phyloP scores from a whole-genome alignment of 2,329 filamentous ascomycete species.

The Stachybotrys chlorohalonatus region DNA sequence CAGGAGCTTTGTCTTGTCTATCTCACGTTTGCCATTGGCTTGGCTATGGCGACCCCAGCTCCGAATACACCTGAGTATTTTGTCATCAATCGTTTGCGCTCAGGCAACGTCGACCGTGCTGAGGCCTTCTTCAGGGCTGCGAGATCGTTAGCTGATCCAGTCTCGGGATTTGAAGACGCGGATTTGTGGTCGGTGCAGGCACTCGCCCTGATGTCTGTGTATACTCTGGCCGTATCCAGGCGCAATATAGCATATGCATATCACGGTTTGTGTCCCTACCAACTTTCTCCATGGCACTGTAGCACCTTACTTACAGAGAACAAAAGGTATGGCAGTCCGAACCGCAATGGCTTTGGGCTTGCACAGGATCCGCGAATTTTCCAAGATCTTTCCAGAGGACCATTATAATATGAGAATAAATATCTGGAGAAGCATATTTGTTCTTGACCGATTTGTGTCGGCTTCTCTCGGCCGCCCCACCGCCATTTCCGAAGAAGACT shows the following conservation, averaged over 20 bases:
- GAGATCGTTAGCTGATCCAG: constrained; percentile 36
- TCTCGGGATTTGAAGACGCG: constrained; percentile 47
- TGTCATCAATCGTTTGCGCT: constrained; percentile 41
- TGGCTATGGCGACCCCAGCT: constrained; percentile 46
- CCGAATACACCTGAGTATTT: constrained; percentile 37
- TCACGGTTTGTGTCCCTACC: constrained; percentile 34
- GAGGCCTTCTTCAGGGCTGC: constrained; percentile 55
- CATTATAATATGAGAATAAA: constrained; percentile 43
- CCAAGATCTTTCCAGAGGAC: constrained; percentile 38
- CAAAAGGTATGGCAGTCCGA: constrained; percentile 51
- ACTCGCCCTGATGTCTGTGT: constrained; percentile 53
- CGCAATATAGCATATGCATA: constrained; percentile 55
- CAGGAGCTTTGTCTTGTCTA: constrained; percentile 51
- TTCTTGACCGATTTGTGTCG: constrained; percentile 55
- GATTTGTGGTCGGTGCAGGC: constrained; percentile 59
- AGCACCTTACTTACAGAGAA: constrained; percentile 5
- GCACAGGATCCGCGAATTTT: constrained; percentile 47
- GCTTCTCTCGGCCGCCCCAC: constrained; percentile 53
- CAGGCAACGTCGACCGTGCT: constrained; percentile 40
- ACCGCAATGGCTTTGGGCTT: constrained; percentile 54
- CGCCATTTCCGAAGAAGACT: constrained; percentile 54
- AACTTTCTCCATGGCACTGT: neutral
- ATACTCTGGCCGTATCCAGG: constrained; percentile 52
- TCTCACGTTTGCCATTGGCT: constrained; percentile 53
- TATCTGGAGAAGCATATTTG: constrained; percentile 55